phyloP scores from a whole-genome alignment of 257 asterid species.

The Scutellaria barbata region DNA sequence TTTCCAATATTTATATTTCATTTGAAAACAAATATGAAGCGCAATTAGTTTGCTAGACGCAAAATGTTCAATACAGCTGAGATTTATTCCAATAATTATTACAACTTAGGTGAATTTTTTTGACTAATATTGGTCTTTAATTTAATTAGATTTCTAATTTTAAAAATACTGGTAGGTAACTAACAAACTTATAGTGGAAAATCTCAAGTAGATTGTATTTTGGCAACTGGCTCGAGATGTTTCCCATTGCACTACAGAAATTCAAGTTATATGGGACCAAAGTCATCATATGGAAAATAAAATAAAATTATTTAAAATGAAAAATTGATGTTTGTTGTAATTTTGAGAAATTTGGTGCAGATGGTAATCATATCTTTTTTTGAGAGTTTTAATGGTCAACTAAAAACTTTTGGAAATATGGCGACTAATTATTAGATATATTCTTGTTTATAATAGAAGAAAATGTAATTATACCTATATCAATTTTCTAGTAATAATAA shows the following conservation, averaged over 20 bases:
- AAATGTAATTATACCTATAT: too few species aligned
- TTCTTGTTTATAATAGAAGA: too few species aligned
- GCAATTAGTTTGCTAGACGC: neutral
- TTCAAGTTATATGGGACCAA: neutral
- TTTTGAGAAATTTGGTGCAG: too few species aligned
- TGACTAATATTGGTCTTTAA: conserved; percentile 29
- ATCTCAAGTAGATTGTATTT: conserved; percentile 30
- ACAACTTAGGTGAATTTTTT: conserved; percentile 26
- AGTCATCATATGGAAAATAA: conserved; percentile 15
- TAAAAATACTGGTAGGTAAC: conserved; percentile 19
- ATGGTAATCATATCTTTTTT: neutral
- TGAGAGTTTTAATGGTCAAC: too few species aligned
- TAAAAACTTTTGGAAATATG: too few species aligned
- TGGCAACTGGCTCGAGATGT: conserved; percentile 30
- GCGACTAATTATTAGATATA: too few species aligned
- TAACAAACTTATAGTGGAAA: conserved; percentile 15
- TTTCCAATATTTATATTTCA: neutral
- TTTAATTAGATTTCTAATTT: neutral
- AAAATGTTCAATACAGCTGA: conserved; percentile 18
- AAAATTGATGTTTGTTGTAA: too few species aligned
- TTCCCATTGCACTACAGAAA: conserved; percentile 24
- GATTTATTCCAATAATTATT: conserved; percentile 26
- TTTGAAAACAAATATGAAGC: conserved; percentile 25
- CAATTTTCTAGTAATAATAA: too few species aligned
- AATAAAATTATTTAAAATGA: neutral